A percentile compares a stretch with the other conserved stretches of the same genome.
These are phyloP conservation scores for Cinchona pubescens DNA, from an alignment of 257 asterid genomes.

Conservation along the genomic window DNA sequence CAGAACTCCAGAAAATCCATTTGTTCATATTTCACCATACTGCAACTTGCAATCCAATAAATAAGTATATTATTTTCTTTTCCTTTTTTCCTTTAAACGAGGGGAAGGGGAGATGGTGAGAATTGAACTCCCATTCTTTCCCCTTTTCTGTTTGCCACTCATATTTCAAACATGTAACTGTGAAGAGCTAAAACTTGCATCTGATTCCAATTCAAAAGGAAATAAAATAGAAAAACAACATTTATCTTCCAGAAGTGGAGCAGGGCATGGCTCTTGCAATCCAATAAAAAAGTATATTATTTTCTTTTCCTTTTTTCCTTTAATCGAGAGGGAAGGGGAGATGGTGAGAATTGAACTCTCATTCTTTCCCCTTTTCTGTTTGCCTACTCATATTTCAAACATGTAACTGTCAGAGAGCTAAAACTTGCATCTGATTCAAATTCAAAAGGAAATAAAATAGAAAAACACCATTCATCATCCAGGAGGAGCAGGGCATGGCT, in stretches of 20 bases:
- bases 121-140: no score
- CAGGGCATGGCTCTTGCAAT: background rate
- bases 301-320: background rate
- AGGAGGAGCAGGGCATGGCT: constrained; percentile 2
- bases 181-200: background rate
- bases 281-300: background rate
- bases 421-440: background rate
- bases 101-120: no score
- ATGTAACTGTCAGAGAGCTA: background rate
- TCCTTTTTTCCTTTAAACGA: no score
- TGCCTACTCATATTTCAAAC: background rate
- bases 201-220: background rate
- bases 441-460: background rate
- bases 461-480: background rate
- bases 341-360: no score
- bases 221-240: background rate
- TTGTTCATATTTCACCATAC: background rate
- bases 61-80: background rate
- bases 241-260: background rate
- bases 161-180: background rate
- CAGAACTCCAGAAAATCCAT: background rate
- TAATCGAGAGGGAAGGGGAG: no score
- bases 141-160: background rate
- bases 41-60: background rate
- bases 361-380: background rate